These are phyloP conservation scores for Cryptococcus maquisensis DNA, from an alignment of 1,284 basidiomycete species.

Conservation along the genomic window DNA sequence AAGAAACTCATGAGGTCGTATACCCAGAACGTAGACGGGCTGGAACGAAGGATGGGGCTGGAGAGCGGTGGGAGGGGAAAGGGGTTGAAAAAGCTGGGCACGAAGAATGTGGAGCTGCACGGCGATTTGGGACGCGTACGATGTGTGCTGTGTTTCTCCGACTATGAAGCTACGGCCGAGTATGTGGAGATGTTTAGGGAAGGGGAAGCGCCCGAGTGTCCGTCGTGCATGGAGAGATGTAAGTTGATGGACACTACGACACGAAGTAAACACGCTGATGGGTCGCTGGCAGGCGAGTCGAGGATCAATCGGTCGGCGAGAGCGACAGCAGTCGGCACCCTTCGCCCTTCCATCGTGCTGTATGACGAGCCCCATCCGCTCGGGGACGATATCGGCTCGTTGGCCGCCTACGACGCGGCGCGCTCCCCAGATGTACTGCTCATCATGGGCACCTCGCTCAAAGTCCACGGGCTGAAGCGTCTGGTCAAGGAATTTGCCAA, in stretches of 20 bases:
- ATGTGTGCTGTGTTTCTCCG: constrained; percentile 73
- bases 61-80: constrained; percentile 57
- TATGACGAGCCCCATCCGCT: constrained; percentile 86
- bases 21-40: constrained; percentile 92
- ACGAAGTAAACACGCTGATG: not conserved
- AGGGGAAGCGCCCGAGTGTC: constrained; percentile 72
- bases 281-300: constrained; percentile 57
- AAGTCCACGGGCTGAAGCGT: constrained; percentile 85
- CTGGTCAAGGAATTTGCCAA: constrained; percentile 91
- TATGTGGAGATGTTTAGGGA: constrained; percentile 62
- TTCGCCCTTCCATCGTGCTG: constrained; percentile 82
- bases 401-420: constrained; percentile 66
- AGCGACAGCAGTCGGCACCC: constrained; percentile 66
- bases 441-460: constrained; percentile 93
- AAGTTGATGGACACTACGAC: constrained; percentile 44
- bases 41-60: constrained; percentile 78
- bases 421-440: constrained; percentile 84
- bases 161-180: constrained; percentile 63
- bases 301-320: constrained; percentile 76
- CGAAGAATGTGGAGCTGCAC: constrained; percentile 84
- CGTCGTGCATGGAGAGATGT: constrained; percentile 74
- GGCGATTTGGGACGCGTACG: constrained; percentile 84
- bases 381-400: constrained; percentile 75
- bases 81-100: constrained; percentile 59
- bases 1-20: constrained; percentile 83